phyloP scores from a whole-genome alignment of 129 eudicot species.

The Saussurea involucrata region DNA sequence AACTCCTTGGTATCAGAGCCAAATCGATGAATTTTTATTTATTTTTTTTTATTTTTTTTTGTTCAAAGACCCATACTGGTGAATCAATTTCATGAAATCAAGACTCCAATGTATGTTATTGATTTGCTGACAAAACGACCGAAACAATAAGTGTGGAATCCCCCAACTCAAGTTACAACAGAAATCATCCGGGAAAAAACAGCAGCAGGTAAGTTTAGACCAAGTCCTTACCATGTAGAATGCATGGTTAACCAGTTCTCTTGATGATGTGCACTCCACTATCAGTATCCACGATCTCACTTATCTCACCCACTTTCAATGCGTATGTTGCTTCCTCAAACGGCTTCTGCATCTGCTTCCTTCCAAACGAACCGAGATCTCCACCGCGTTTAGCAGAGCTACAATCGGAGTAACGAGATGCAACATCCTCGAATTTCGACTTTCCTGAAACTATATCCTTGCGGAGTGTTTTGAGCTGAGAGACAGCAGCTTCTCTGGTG shows the following conservation, averaged over 20 bases:
- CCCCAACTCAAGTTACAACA: slow-evolving; percentile 21
- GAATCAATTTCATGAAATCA: slow-evolving; percentile 4
- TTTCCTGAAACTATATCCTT: slow-evolving; percentile 69
- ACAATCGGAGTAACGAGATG: slow-evolving; percentile 71
- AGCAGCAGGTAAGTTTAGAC: slow-evolving; percentile 5
- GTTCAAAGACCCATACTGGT: neutral
- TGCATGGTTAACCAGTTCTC: slow-evolving; percentile 56
- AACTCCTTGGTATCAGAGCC: too few species aligned
- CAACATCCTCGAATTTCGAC: slow-evolving; percentile 69
- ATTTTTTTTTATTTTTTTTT: too few species aligned
- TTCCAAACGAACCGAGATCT: slow-evolving; percentile 91
- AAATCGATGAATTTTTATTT: too few species aligned
- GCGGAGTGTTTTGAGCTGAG: slow-evolving; percentile 76
- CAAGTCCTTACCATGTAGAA: slow-evolving; percentile 7
- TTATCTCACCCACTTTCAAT: slow-evolving; percentile 80
- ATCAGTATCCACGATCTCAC: slow-evolving; percentile 89
- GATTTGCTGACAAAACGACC: neutral
- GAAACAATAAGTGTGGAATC: slow-evolving; percentile 12
- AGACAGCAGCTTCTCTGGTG: slow-evolving; percentile 71
- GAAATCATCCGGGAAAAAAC: neutral
- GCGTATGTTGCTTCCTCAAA: slow-evolving; percentile 90
- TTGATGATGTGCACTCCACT: slow-evolving; percentile 88
- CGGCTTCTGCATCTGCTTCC: slow-evolving; percentile 94
- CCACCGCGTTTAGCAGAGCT: slow-evolving; percentile 99
- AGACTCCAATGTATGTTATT: neutral